Base-by-base conservation (phyloP, 495 filamentous ascomycete species). In the Neurospora sp. region DNA sequence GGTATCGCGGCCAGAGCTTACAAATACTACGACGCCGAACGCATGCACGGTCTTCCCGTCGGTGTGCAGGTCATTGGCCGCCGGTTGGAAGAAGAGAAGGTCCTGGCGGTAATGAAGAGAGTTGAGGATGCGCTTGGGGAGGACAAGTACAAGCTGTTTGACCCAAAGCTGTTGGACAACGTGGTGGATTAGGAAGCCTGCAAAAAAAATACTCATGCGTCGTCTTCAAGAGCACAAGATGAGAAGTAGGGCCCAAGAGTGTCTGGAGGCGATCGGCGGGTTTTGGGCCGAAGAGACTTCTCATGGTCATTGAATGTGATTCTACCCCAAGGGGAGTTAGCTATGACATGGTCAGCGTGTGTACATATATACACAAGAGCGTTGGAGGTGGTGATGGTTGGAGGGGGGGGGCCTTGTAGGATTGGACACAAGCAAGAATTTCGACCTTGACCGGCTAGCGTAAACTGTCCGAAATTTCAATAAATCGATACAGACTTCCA, bases 21-120 rank as follows among this genome's bases (percentile, higher is more conserved):
- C 84, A 92, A 89, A 78, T 89, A 93, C 76, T 99, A 98, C 77
- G 90, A 98, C 78, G 90, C 93, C 0, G 81, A 83, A 6, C 88
- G 86, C 70, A 98, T 98, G 94, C 89, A 92, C 42, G 94, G 93
- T 6, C 83, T 98, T 73, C 94, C 95, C 0, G 94, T 97, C 3
- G 94, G 86, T 0, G 88, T 97, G 42, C 96, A 98, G 81, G 84
- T 98, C 7, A 91, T 97, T 1, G 94, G 94, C 8, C 87, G 91
- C 71, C 86, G 94, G 40, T 86, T 97, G 78, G 88, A 97, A 79
- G 95, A 99, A 80, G 96, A 98, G 85, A 96, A 96, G 82, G 93
- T 97, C 14, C 81, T 97, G 73, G 90, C 91, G 0, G 85, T 92
- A 27, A 97, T 98, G 95, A 85, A 91, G 77, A 86, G 86, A 69